Base-by-base conservation (phyloP, 208 protist species). In the Trypanosoma avium region DNA sequence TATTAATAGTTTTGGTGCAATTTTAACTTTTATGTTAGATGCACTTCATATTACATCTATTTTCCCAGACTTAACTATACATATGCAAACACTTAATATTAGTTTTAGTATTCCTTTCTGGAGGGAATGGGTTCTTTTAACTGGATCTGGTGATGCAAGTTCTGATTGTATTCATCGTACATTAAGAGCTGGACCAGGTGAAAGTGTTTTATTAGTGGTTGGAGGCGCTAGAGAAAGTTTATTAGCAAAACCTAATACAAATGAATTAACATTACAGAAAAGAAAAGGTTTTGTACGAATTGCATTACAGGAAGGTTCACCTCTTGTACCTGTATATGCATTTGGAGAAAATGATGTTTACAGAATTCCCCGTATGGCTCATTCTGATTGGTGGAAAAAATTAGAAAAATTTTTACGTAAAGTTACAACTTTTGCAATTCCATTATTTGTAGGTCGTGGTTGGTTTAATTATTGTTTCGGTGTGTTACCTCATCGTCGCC, bases 301-400 rank as follows among this genome's bases (percentile, higher is more conserved):
- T 50, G 90, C 90, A 27, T 67, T 96, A 21, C 77, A 94, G 58
- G 77, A 86, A 59, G 90, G 90, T 26, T 63, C 67, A 0, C 69
- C 79, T 10, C 77, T 96, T 1, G 90, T 96, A 45, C 90, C 90
- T 0, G 82, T 89, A 21, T 94, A 93, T 72, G 84, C 66, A 48
- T 94, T 96, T 62, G 90, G 90, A 3, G 90, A 96, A 58, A 96
- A 88, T 62, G 86, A 92, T 74, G 83, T 87, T 15, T 96, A 92
- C 73, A 54, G 75, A 19, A 70, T 86, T 27, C 54, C 70, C 42
- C 42, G 69, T 22, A 38, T 84, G 15, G 77, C 78, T 0, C 35
- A 43, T 9, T 71, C 73, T 19, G 59, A 54, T 19, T 61, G 29
- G 46, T 73, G 89, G 36, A 62, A 71, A 67, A 47, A 56, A 24